Base-by-base conservation (phyloP, 805 yeast species). In the Jamesozyma piceae region DNA sequence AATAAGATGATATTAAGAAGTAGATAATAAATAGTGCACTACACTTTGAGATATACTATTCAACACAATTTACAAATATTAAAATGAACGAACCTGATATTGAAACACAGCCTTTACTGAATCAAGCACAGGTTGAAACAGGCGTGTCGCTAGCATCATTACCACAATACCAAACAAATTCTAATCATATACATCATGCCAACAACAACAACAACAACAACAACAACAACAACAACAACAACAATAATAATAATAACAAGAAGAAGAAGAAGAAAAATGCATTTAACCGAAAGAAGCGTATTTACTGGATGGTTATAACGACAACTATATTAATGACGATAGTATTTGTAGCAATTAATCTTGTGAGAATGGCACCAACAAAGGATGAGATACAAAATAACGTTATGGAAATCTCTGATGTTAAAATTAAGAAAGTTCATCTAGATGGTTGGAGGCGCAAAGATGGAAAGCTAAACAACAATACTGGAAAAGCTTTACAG, bases 371-470 rank as follows among this genome's bases (percentile, higher is more conserved):
- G 28, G 28, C 49, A 17, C 55, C 57, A 8, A 34, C 52, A 5
- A 31, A 37, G 27, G 54, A 55, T 13, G 51, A 38, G 11, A 39
- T 57, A 5, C 52, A 52, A 34, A 37, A 45, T 9, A 47, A 43
- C 32, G 37, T 52, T 2, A 14, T 47, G 3, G 41, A 46, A 3
- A 47, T 58, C 11, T 53, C 65, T 2, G 42, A 54, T 19, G 43
- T 55, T 19, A 32, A 56, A 24, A 31, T 60, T 3, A 35, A 41
- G 1, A 49, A 49, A 13, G 39, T 59, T 8, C 49, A 49, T 22
- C 33, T 59, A 9, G 61, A 58, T 32, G 65, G 64, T 1, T 60
- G 65, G 65, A 50, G 44, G 11, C 36, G 49, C 20, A 48, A 21
- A 45, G 47, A 53, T 34, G 36, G 37, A 24, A 42, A 40, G 2